These are phyloP conservation scores for Xylariales sp. DNA, from an alignment of 2,329 filamentous ascomycete genomes.

Conservation along the genomic window DNA sequence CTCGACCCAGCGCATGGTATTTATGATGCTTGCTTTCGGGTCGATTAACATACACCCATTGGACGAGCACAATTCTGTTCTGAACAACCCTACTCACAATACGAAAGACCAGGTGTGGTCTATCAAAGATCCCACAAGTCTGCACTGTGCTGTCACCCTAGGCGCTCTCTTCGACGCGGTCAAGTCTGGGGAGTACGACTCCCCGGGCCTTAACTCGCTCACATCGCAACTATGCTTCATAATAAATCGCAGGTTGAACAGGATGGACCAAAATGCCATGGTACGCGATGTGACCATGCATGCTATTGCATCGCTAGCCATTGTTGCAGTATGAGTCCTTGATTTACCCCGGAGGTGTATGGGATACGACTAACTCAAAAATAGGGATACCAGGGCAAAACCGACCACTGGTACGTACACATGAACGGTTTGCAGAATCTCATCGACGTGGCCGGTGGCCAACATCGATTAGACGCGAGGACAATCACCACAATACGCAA, in stretches of 20 bases:
- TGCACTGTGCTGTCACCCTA: conserved; percentile 11
- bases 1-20: conserved; percentile 5
- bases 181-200: conserved; percentile 3
- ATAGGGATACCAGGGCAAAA: conserved; percentile 26
- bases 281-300: conserved; percentile 9
- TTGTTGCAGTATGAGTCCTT: conserved; percentile 10
- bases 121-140: conserved; percentile 9
- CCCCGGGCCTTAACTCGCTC: conserved; percentile 3
- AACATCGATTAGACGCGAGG: conserved; percentile 12
- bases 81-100: neutral
- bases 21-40: conserved; percentile 11
- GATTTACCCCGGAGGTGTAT: no score
- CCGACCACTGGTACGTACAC: conserved; percentile 33
- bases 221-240: conserved; percentile 9
- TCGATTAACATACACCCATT: neutral
- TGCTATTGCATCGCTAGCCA: conserved; percentile 11
- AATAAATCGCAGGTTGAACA: conserved; percentile 11
- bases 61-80: neutral
- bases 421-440: conserved; percentile 29
- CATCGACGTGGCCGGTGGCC: conserved; percentile 23
- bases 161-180: conserved; percentile 10
- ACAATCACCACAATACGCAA: conserved; percentile 21
- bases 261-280: conserved; percentile 2
- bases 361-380: no score
- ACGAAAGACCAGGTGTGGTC: conserved; percentile 5